Evolutionary conservation across 768 basidiomycete genomes (phyloP).

Genomic region (Termitomyces sp.): DNA sequence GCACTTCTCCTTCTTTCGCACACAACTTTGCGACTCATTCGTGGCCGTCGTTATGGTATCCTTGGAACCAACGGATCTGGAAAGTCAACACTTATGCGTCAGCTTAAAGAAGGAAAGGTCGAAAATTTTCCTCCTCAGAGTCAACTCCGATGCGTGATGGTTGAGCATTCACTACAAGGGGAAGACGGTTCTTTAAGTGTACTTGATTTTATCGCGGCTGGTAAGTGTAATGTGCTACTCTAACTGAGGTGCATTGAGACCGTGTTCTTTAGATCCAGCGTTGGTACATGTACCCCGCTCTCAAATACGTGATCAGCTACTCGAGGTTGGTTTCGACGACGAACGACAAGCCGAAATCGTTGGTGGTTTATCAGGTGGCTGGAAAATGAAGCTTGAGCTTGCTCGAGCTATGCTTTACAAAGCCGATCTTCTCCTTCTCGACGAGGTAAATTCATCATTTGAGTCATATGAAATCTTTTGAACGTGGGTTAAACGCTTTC

Average conservation of each 20-base stretch:
- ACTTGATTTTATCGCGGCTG: constrained; percentile 86
- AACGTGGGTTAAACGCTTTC: constrained; percentile 5
- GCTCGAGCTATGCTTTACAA: constrained; percentile 97
- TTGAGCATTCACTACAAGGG: constrained; percentile 94
- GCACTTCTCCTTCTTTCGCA: constrained; percentile 92
- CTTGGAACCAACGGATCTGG: constrained; percentile 96
- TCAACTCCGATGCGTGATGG: constrained; percentile 89
- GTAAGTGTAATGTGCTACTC: constrained; percentile 34
- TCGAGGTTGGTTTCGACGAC: constrained; percentile 91
- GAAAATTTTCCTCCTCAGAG: constrained; percentile 94
- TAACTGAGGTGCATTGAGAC: background rate
- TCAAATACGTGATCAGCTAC: constrained; percentile 75
- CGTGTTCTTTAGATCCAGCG: constrained; percentile 53
- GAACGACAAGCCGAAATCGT: constrained; percentile 80
- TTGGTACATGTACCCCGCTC: constrained; percentile 58
- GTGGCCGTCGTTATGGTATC: constrained; percentile 92
- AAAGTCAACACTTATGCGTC: constrained; percentile 94
- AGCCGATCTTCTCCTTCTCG: constrained; percentile 79
- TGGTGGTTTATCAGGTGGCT: constrained; percentile 91
- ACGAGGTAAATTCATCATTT: constrained; percentile 54
- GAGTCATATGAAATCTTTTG: constrained; percentile 1
- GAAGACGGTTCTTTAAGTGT: constrained; percentile 83
- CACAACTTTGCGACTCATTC: constrained; percentile 83
- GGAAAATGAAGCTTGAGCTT: constrained; percentile 99
- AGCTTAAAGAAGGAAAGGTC: constrained; percentile 90